These are phyloP conservation scores for Acacia acuminata DNA, from an alignment of 306 rosid species.

Conservation along the genomic window DNA sequence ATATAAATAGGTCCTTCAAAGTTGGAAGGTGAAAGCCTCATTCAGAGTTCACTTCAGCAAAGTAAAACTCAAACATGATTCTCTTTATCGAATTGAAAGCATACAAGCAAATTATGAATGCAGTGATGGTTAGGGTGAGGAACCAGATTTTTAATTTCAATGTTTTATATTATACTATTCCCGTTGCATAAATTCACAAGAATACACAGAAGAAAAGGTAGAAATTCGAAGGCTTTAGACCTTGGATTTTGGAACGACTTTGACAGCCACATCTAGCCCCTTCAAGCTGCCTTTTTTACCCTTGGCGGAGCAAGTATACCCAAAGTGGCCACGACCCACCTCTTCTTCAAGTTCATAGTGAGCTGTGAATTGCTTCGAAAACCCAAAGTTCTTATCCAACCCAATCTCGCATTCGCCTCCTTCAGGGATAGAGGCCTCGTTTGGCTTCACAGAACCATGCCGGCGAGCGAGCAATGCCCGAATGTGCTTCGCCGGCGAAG, in stretches of 20 bases:
- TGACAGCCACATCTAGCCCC: constrained; percentile 87
- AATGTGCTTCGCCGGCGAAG: constrained; percentile 93
- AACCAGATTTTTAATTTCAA: background rate
- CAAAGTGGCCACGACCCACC: constrained; percentile 97
- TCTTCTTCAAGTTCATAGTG: constrained; percentile 80
- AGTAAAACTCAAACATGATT: constrained; percentile 14
- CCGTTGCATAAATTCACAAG: constrained; percentile 10
- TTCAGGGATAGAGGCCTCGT: constrained; percentile 82
- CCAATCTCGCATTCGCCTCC: constrained; percentile 83
- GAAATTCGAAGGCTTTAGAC: constrained; percentile 32
- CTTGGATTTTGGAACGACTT: constrained; percentile 91
- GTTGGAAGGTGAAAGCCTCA: background rate
- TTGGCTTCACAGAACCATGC: constrained; percentile 85
- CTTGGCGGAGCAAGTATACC: constrained; percentile 84
- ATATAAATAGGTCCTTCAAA: constrained; percentile 20
- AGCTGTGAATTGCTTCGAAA: constrained; percentile 50
- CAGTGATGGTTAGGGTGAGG: background rate
- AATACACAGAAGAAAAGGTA: constrained; percentile 6
- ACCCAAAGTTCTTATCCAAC: constrained; percentile 77
- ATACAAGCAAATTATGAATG: background rate
- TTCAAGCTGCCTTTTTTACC: constrained; percentile 74
- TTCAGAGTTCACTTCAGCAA: background rate
- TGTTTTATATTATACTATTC: background rate
- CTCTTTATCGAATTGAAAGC: constrained; percentile 27
- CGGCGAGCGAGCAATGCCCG: constrained; percentile 74